Conservation (phyloP, 768 basidiomycete species). For the Russula sp. region DNA sequence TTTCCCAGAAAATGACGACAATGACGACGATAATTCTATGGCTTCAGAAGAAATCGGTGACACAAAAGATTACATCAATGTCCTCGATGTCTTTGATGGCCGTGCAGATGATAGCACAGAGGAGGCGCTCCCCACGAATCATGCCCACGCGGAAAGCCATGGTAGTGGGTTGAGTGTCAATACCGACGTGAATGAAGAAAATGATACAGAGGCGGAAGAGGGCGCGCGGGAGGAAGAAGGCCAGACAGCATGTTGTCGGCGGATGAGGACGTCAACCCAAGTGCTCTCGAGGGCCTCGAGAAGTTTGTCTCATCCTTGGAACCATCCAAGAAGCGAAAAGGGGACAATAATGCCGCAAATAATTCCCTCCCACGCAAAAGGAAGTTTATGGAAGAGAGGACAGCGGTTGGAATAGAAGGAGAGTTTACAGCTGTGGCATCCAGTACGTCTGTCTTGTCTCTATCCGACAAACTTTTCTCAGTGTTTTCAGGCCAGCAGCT, state of each 20-base stretch:
- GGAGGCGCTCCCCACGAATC: constrained; percentile 17
- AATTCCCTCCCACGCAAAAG: constrained; percentile 23
- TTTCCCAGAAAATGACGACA: constrained; percentile 34
- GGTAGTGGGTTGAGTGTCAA: constrained; percentile 34
- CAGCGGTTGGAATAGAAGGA: constrained; percentile 25
- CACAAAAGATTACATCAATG: constrained; percentile 33
- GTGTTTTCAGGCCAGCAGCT: constrained; percentile 50
- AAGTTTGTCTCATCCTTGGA: constrained; percentile 69
- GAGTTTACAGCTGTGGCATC: constrained; percentile 26
- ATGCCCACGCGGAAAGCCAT: not conserved
- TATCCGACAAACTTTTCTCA: constrained; percentile 14
- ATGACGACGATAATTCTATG: constrained; percentile 39
- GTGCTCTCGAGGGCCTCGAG: constrained; percentile 66
- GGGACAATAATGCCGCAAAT: constrained; percentile 9
- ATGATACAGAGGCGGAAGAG: constrained; percentile 31
- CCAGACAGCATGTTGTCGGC: constrained; percentile 43
- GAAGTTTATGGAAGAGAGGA: constrained; percentile 23
- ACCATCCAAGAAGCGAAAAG: constrained; percentile 67
- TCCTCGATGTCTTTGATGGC: constrained; percentile 34
- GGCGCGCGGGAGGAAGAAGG: constrained; percentile 46
- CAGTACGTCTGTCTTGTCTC: constrained; percentile 5
- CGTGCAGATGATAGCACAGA: constrained; percentile 31
- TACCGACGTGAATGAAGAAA: constrained; percentile 11
- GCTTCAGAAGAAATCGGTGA: constrained; percentile 40
- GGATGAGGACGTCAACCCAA: constrained; percentile 53